Conservation (phyloP, 805 yeast genomes). For the Pichia cephalocereana region DNA sequence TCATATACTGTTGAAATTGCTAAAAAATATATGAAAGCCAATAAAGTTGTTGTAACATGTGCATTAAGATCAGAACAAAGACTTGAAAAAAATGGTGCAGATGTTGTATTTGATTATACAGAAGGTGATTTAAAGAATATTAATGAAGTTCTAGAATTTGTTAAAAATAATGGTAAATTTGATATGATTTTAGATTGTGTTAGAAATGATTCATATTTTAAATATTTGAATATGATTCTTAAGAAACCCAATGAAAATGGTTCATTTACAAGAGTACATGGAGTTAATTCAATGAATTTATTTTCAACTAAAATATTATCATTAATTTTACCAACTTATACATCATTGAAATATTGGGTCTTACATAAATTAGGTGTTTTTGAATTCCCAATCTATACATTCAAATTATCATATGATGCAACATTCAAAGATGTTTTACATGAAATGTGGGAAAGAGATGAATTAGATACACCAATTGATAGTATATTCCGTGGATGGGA, state of each 20-base stretch:
- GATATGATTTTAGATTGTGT: conserved; percentile 59
- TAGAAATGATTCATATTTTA: conserved; percentile 41
- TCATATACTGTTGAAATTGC: conserved; percentile 45
- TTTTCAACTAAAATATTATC: not conserved
- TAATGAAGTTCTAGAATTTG: conserved; percentile 25
- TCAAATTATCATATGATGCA: conserved; percentile 1
- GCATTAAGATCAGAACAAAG: conserved; percentile 28
- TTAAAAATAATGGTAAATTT: conserved; percentile 35
- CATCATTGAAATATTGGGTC: not conserved
- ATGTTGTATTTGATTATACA: conserved; percentile 46
- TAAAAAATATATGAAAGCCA: conserved; percentile 35
- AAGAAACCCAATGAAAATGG: conserved; percentile 39
- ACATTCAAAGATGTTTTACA: conserved; percentile 28
- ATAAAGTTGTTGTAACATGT: conserved; percentile 41
- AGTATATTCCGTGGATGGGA: conserved; percentile 37
- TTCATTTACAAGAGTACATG: conserved; percentile 45
- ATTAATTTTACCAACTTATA: conserved; percentile 1
- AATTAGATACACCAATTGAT: conserved; percentile 43
- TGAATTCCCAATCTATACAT: not conserved
- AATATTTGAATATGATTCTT: conserved; percentile 29
- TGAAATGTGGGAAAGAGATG: conserved; percentile 33
- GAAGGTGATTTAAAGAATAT: conserved; percentile 28
- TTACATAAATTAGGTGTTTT: not conserved
- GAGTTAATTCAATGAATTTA: conserved; percentile 39
- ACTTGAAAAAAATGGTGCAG: conserved; percentile 41